Conservation (phyloP, 1,284 basidiomycete species). For the Marasmius fiardii region DNA sequence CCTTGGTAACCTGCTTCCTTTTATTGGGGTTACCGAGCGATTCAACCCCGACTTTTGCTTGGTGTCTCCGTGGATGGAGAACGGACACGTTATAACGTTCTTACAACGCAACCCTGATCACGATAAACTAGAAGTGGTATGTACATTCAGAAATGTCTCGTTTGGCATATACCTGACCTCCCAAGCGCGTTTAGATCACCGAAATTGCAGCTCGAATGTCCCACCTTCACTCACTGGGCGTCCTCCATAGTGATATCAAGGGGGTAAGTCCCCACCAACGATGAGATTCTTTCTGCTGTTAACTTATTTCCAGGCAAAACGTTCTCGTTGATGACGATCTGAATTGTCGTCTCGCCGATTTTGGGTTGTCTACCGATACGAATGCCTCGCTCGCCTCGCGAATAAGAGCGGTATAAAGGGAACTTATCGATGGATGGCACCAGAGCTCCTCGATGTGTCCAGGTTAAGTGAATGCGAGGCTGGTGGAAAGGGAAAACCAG, state of each 20-base stretch:
- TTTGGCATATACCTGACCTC: neutral
- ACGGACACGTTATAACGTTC: slow-evolving; percentile 11
- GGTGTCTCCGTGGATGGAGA: slow-evolving; percentile 14
- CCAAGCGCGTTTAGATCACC: neutral
- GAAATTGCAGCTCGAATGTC: neutral
- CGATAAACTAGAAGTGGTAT: slow-evolving; percentile 6
- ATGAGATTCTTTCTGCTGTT: too few relatives aligned
- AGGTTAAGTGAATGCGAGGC: neutral
- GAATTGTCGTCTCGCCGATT: neutral
- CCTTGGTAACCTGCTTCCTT: slow-evolving; percentile 13
- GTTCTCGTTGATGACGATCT: neutral
- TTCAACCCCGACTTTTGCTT: slow-evolving; percentile 11
- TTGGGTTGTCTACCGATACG: neutral
- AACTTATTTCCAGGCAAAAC: neutral
- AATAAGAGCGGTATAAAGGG: neutral
- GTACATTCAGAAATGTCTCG: neutral
- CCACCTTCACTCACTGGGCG: neutral
- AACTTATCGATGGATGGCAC: neutral
- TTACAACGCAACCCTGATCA: slow-evolving; percentile 9
- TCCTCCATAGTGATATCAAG: slow-evolving; percentile 1
- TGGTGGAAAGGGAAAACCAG: neutral
- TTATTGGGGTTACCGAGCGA: slow-evolving; percentile 11
- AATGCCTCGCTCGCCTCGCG: neutral
- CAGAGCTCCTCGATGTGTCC: neutral
- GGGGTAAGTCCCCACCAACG: neutral